Percentiles rank a stretch among this genome's conserved stretches.
These are phyloP conservation scores for Carex kokanica DNA, from an alignment of 176 grass and related monocot species.

Conservation along the genomic window DNA sequence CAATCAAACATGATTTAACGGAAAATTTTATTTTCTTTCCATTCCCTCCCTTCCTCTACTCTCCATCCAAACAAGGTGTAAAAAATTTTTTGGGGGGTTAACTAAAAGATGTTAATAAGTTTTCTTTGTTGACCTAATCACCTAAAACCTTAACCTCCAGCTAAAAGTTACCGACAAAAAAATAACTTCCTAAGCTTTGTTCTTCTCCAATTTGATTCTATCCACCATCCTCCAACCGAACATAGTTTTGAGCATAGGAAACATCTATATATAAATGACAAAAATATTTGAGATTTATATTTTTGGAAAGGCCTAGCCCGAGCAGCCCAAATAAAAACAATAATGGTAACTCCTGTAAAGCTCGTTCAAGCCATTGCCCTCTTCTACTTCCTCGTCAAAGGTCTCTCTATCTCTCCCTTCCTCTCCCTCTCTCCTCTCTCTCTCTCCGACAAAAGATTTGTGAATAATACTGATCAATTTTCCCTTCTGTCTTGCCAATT, in stretches of 20 bases:
- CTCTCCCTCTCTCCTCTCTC: background rate
- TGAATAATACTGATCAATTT: background rate
- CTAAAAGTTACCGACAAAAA: background rate
- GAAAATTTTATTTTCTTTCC: no score
- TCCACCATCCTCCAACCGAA: background rate
- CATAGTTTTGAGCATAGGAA: background rate
- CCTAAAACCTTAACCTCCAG: no score
- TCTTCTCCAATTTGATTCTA: background rate
- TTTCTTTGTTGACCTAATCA: no score
- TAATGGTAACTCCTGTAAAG: background rate
- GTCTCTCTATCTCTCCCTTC: background rate
- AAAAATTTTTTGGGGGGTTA: no score
- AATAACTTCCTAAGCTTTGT: background rate
- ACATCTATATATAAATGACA: background rate
- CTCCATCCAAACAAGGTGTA: no score
- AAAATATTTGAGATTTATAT: background rate
- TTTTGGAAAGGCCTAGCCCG: background rate
- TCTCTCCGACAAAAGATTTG: background rate
- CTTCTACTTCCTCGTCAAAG: background rate
- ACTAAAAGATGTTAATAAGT: no score
- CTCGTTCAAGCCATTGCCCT: background rate
- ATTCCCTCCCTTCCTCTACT: no score
- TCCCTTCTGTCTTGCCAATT: background rate
- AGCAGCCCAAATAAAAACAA: background rate
- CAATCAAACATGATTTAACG: no score